Evolutionary conservation across 2,329 filamentous ascomycete genomes (phyloP), one percentile per base, ranked within the genome.

Genomic region (Peltaster fructicola): DNA sequence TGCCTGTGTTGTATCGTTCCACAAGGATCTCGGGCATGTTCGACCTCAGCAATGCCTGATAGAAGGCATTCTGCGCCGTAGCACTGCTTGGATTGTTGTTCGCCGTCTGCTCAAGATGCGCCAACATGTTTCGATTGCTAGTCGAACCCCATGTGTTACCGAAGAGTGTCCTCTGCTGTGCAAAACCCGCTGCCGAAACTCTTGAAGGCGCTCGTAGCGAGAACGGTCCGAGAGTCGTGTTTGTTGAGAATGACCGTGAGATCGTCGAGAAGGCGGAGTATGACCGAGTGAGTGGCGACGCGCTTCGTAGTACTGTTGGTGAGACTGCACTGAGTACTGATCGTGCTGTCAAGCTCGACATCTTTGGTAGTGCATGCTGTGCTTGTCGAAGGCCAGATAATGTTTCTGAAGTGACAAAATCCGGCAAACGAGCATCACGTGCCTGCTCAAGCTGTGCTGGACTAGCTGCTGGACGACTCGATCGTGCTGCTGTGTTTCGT

Each of bases 1-100:
- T 70, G 33, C 78, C 78, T 9, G 76, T 82, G 46, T 82, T 73
- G 51, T 92, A 88, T 42, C 88, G 66, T 52, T 95, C 82, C 31
- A 93, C 67, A 29, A 98, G 61, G 34, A 98, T 91, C 25, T 82
- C 75, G 10, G 85, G 80, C 77, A 93, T 84, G 44, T 90, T 88
- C 25, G 85, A 82, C 46, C 78, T 77, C 27, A 93, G 63, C 8
- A 98, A 67, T 22, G 84, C 74, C 47, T 85, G 76, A 48, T 98
- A 98, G 50, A 98, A 93, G 9, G 79, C 75, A 48, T 85, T 88
- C 50, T 98, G 88, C 11, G 82, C 73, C 20, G 76, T 77, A 14
- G 82, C 75, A 50, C 81, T 95, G 31, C 62, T 67, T 2, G 88
- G 81, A 42, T 92, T 91, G 51, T 81, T 77, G 54, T 95, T 98